phyloP scores from a whole-genome alignment of 1,284 basidiomycete genomes.

The Phlebopus sp. region DNA sequence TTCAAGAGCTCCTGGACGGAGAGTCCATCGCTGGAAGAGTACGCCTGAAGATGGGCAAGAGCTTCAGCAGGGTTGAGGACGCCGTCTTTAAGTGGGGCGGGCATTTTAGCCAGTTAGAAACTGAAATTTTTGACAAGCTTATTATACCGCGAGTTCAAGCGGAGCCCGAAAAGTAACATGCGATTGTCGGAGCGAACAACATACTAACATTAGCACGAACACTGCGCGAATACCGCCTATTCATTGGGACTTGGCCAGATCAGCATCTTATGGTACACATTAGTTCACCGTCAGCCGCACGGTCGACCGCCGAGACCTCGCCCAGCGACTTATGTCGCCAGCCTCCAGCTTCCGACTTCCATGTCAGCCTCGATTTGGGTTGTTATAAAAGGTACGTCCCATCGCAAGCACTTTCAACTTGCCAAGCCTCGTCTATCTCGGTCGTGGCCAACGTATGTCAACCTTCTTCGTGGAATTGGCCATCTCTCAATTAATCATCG shows the following conservation, averaged over 20 bases:
- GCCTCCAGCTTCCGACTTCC: background rate
- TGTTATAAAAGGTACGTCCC: background rate
- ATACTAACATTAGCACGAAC: too few relatives aligned
- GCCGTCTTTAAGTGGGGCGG: constrained; percentile 27
- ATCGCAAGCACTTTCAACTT: background rate
- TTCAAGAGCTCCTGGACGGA: constrained; percentile 88
- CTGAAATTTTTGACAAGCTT: background rate
- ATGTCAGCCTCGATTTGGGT: constrained; percentile 14
- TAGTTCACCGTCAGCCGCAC: too few relatives aligned
- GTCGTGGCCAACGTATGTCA: background rate
- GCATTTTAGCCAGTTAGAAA: constrained; percentile 32
- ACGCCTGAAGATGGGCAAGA: constrained; percentile 71
- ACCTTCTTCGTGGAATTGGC: background rate
- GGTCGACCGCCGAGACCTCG: too few relatives aligned
- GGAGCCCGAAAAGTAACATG: constrained; percentile 12
- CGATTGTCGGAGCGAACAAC: too few relatives aligned
- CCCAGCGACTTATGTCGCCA: constrained; percentile 3
- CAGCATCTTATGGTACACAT: too few relatives aligned
- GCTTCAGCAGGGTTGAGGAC: constrained; percentile 66
- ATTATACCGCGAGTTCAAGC: constrained; percentile 17
- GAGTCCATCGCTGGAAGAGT: constrained; percentile 82
- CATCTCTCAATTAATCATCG: background rate
- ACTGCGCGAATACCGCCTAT: too few relatives aligned
- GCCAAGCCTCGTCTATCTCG: background rate
- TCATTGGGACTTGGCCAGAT: too few relatives aligned